Evolutionary conservation across 2,329 filamentous ascomycete genomes (phyloP).

Genomic region (Exophiala dermatitidis): DNA sequence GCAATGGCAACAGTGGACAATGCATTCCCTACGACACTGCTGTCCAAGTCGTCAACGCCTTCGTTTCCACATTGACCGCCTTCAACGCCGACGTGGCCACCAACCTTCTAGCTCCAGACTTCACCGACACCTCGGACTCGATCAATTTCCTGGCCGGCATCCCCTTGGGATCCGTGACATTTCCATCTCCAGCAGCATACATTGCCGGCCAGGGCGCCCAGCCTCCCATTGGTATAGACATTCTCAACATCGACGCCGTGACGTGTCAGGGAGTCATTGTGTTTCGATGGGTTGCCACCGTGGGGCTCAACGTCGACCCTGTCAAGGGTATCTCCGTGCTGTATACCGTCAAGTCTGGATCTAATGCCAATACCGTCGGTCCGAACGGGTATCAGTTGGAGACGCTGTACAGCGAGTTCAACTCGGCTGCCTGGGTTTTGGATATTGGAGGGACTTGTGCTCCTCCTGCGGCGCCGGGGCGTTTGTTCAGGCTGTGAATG

Average conservation of each 20-base stretch:
- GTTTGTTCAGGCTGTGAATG: slow-evolving; percentile 3
- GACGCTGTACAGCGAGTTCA: slow-evolving; percentile 33
- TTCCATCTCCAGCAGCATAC: slow-evolving; percentile 31
- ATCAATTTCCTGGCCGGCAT: slow-evolving; percentile 26
- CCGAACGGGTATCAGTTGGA: slow-evolving; percentile 30
- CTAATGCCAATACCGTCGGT: slow-evolving; percentile 10
- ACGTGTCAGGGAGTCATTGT: slow-evolving; percentile 30
- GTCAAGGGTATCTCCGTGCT: slow-evolving; percentile 33
- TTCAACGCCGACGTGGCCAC: slow-evolving; percentile 16
- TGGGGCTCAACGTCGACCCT: slow-evolving; percentile 14
- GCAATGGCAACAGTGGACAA: not conserved
- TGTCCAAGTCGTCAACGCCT: slow-evolving; percentile 13
- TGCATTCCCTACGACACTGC: slow-evolving; percentile 21
- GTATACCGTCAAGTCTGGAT: slow-evolving; percentile 17
- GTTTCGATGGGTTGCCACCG: slow-evolving; percentile 31
- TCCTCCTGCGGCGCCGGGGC: slow-evolving; percentile 7
- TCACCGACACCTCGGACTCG: slow-evolving; percentile 33
- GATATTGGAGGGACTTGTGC: slow-evolving; percentile 21
- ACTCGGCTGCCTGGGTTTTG: slow-evolving; percentile 26
- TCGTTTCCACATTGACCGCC: slow-evolving; percentile 20
- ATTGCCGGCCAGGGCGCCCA: slow-evolving; percentile 28
- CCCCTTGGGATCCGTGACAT: slow-evolving; percentile 31
- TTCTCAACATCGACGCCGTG: slow-evolving; percentile 28
- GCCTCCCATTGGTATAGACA: slow-evolving; percentile 29
- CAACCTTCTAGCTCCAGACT: slow-evolving; percentile 27